phyloP scores from a whole-genome alignment of 495 filamentous ascomycete species.

The Sordaria brevicollis region DNA sequence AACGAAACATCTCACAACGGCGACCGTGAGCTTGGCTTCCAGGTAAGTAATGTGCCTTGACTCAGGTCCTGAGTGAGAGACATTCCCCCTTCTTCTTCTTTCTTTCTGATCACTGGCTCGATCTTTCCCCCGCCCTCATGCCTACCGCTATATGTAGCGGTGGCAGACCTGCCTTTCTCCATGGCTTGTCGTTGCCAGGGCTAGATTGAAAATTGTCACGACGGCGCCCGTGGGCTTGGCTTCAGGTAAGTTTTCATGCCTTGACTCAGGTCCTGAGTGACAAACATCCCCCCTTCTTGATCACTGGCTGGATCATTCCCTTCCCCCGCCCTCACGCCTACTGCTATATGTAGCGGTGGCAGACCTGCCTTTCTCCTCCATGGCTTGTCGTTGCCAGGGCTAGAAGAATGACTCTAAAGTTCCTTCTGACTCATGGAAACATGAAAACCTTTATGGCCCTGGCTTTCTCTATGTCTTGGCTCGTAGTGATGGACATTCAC shows the following conservation, averaged over 20 bases:
- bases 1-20: too few relatives aligned
- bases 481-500: neutral
- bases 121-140: neutral
- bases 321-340: neutral
- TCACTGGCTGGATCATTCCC: neutral
- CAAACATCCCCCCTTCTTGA: neutral
- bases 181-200: neutral
- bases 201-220: neutral
- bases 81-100: too few relatives aligned
- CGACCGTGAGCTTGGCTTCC: too few relatives aligned
- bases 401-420: neutral
- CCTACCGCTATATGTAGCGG: too few relatives aligned
- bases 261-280: neutral
- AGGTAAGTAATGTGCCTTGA: too few relatives aligned
- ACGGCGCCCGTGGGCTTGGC: neutral
- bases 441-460: neutral
- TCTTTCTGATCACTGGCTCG: neutral
- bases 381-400: neutral
- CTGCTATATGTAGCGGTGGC: too few relatives aligned
- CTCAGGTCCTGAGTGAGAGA: too few relatives aligned
- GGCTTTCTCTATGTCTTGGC: neutral
- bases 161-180: neutral
- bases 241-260: neutral
- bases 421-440: neutral
- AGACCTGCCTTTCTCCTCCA: neutral